Evolutionary conservation across 1,139 yeast species (phyloP).

Genomic region (Debaryomyces robertsiae): DNA sequence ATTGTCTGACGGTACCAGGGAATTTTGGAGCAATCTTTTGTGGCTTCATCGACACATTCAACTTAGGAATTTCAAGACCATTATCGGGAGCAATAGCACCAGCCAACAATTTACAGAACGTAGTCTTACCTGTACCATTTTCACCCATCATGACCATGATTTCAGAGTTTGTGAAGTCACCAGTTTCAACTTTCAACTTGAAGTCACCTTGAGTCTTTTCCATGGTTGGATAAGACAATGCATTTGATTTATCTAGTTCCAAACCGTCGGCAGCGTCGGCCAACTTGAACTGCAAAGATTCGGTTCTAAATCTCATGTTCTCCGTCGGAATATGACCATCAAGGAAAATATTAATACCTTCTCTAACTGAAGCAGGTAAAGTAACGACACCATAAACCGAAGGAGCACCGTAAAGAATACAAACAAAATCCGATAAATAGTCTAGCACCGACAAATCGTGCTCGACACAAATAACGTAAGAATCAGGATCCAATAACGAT

Average conservation of each 20-base stretch:
- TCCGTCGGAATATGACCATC: slow-evolving; percentile 98
- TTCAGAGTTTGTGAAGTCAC: slow-evolving; percentile 95
- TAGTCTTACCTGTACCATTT: slow-evolving; percentile 98
- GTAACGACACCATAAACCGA: slow-evolving; percentile 98
- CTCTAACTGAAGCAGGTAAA: slow-evolving; percentile 93
- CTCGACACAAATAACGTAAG: slow-evolving; percentile 93
- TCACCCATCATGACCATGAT: slow-evolving; percentile 99
- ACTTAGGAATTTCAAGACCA: slow-evolving; percentile 75
- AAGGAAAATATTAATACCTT: slow-evolving; percentile 96
- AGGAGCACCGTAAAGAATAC: slow-evolving; percentile 96
- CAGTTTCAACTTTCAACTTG: slow-evolving; percentile 75
- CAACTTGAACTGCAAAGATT: slow-evolving; percentile 89
- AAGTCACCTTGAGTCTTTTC: slow-evolving; percentile 94
- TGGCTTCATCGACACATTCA: slow-evolving; percentile 96
- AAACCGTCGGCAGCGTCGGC: slow-evolving; percentile 88
- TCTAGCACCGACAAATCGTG: slow-evolving; percentile 97
- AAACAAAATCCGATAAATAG: slow-evolving; percentile 92
- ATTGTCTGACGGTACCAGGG: slow-evolving; percentile 97
- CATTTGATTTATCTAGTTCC: slow-evolving; percentile 75
- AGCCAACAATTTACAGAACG: slow-evolving; percentile 91
- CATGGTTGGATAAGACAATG: slow-evolving; percentile 79
- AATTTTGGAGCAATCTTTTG: slow-evolving; percentile 98
- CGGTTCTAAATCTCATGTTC: slow-evolving; percentile 94
- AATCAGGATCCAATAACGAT: slow-evolving; percentile 71
- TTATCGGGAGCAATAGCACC: slow-evolving; percentile 89